A percentile compares a stretch with the other conserved stretches of the same genome.
Evolutionary conservation across 1,284 basidiomycete species (phyloP).

Genomic region (Malassezia arunalokei): DNA sequence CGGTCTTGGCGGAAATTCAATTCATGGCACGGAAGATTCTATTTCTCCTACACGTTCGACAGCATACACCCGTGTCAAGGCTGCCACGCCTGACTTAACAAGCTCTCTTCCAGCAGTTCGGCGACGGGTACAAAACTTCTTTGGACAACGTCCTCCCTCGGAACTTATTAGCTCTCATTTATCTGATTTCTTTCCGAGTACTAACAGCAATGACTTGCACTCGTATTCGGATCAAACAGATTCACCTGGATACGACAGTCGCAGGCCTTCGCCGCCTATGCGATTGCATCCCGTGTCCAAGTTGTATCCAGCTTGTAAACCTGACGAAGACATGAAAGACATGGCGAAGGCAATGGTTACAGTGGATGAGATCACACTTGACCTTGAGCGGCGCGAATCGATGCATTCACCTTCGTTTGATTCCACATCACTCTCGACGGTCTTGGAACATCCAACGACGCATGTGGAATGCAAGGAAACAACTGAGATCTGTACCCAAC

Average conservation of each 20-base stretch:
- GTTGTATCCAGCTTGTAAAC: not conserved
- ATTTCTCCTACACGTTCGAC: not conserved
- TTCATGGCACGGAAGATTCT: not conserved
- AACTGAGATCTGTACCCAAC: not conserved
- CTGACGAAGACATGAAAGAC: constrained; percentile 54
- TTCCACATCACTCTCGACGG: not conserved
- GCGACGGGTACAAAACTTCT: constrained; percentile 65
- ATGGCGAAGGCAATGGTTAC: constrained; percentile 86
- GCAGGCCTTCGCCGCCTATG: not conserved
- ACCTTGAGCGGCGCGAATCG: constrained; percentile 70
- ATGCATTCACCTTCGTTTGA: constrained; percentile 42
- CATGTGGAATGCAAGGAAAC: not conserved
- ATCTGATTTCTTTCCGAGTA: constrained; percentile 86
- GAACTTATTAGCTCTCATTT: constrained; percentile 95
- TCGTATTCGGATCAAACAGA: not conserved
- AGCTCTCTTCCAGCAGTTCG: constrained; percentile 3
- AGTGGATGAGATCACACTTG: constrained; percentile 92
- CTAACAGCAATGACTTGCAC: constrained; percentile 58
- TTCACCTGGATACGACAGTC: not conserved
- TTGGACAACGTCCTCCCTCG: constrained; percentile 89
- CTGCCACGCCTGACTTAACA: not conserved
- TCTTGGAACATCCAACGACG: not conserved
- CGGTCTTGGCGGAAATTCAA: constrained; percentile 47
- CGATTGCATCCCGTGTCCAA: not conserved
- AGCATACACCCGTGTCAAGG: not conserved